Percentiles rank a stretch among this genome's conserved stretches.
Evolutionary conservation across 1,284 basidiomycete genomes (phyloP).

Genomic region (Earliella scabrosa): DNA sequence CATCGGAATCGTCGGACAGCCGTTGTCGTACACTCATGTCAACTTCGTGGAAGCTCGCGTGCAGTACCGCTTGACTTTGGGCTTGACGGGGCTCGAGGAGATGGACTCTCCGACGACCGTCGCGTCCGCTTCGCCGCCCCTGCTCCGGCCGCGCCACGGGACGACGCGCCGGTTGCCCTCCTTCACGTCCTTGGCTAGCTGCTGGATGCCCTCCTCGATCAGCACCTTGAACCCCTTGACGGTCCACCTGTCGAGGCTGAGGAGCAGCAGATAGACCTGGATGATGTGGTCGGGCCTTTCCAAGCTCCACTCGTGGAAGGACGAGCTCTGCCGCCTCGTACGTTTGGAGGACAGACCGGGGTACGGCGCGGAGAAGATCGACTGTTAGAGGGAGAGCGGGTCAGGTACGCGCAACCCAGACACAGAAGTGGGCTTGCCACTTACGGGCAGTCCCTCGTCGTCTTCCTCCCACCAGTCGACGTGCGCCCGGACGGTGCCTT

Average conservation of each 20-base stretch:
- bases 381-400: slow-evolving; percentile 36
- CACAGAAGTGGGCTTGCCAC: no score
- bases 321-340: slow-evolving; percentile 14
- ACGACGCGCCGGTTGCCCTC: slow-evolving; percentile 37
- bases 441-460: slow-evolving; percentile 33
- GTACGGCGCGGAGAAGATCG: slow-evolving; percentile 55
- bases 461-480: slow-evolving; percentile 54
- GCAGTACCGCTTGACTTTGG: slow-evolving; percentile 4
- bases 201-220: slow-evolving; percentile 38
- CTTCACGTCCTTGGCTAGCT: slow-evolving; percentile 39
- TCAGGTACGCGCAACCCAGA: no score
- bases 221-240: slow-evolving; percentile 13
- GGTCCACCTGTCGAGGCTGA: slow-evolving; percentile 60
- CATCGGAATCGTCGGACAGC: neutral
- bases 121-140: slow-evolving; percentile 28
- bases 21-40: neutral
- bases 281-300: slow-evolving; percentile 49
- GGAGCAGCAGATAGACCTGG: slow-evolving; percentile 54
- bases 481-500: slow-evolving; percentile 55
- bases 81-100: slow-evolving; percentile 19
- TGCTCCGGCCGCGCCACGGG: slow-evolving; percentile 53
- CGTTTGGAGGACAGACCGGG: slow-evolving; percentile 28
- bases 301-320: slow-evolving; percentile 56
- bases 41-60: neutral
- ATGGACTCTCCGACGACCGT: slow-evolving; percentile 34